These are phyloP conservation scores for Lactarius trivialis DNA, from an alignment of 768 basidiomycete genomes.

Conservation along the genomic window DNA sequence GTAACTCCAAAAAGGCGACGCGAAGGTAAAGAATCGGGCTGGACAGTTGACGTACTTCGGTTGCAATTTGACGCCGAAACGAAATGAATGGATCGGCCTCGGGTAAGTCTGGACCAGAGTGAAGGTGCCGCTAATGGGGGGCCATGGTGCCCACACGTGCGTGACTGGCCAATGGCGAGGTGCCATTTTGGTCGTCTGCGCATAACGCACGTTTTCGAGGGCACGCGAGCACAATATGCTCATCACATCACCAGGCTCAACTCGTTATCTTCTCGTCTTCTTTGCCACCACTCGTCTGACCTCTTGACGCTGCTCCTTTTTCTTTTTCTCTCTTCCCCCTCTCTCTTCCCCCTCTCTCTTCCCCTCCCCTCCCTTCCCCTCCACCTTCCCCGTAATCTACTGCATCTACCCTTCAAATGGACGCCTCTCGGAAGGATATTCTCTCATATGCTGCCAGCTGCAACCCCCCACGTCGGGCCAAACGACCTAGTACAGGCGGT, in stretches of 20 bases:
- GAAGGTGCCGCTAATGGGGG: not conserved
- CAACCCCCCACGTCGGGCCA: constrained; percentile 43
- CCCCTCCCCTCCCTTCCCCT: not conserved
- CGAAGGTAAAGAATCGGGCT: not conserved
- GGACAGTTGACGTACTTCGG: not conserved
- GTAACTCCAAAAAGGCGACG: not conserved
- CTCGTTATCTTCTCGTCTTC: not conserved
- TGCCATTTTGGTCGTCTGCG: constrained; percentile 23
- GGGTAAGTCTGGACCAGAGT: constrained; percentile 3
- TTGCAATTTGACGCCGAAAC: no score
- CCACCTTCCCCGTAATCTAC: not conserved
- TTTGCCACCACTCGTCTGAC: not conserved
- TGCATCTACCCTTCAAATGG: constrained; percentile 1
- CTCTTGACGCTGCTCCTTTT: not conserved
- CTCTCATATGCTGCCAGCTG: constrained; percentile 32
- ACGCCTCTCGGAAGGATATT: constrained; percentile 20
- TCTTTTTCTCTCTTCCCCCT: not conserved
- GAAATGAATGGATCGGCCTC: not conserved
- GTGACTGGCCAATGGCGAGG: constrained; percentile 10
- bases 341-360: not conserved
- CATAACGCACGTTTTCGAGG: constrained; percentile 11
- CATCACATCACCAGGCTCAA: not conserved
- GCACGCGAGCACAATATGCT: constrained; percentile 22
- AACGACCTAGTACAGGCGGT: constrained; percentile 28
- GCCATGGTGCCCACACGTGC: constrained; percentile 5